Evolutionary conservation across 805 yeast genomes (phyloP).

Genomic region (Saccharomycopsis capsularis): DNA sequence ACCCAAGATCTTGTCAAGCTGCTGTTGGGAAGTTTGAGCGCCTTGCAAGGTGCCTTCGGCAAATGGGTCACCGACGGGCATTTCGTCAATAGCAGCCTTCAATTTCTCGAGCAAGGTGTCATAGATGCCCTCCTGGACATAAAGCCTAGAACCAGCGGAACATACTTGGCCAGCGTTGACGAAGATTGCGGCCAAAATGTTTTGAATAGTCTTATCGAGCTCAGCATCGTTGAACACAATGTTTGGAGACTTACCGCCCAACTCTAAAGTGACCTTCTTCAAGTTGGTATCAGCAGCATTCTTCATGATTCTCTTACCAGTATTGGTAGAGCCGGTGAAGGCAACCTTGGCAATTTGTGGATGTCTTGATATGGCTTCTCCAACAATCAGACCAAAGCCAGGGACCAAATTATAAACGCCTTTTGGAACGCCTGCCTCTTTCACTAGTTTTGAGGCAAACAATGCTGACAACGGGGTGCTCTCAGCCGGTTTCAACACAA

Average conservation of each 20-base stretch:
- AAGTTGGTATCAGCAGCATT: slow-evolving; percentile 73
- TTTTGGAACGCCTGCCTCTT: slow-evolving; percentile 82
- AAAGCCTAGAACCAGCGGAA: slow-evolving; percentile 88
- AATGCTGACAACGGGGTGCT: slow-evolving; percentile 85
- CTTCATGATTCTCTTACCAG: slow-evolving; percentile 76
- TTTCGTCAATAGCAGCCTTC: slow-evolving; percentile 41
- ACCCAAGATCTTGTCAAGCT: slow-evolving; percentile 67
- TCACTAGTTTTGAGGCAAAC: slow-evolving; percentile 57
- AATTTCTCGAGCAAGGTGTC: slow-evolving; percentile 66
- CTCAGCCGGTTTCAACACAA: slow-evolving; percentile 86
- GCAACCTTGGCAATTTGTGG: slow-evolving; percentile 81
- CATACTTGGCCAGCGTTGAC: slow-evolving; percentile 95
- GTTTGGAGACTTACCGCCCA: slow-evolving; percentile 95
- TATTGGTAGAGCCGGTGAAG: slow-evolving; percentile 94
- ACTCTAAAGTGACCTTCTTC: slow-evolving; percentile 87
- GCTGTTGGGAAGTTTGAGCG: slow-evolving; percentile 79
- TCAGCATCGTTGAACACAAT: slow-evolving; percentile 83
- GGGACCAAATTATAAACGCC: slow-evolving; percentile 85
- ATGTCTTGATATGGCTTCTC: slow-evolving; percentile 72
- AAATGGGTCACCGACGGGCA: slow-evolving; percentile 80
- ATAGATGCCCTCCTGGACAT: slow-evolving; percentile 77
- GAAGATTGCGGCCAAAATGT: slow-evolving; percentile 75
- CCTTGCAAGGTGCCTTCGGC: slow-evolving; percentile 76
- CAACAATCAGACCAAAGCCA: slow-evolving; percentile 82
- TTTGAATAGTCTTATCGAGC: slow-evolving; percentile 63